phyloP scores from a whole-genome alignment of 2,329 filamentous ascomycete genomes.

The Colletotrichum sp. region DNA sequence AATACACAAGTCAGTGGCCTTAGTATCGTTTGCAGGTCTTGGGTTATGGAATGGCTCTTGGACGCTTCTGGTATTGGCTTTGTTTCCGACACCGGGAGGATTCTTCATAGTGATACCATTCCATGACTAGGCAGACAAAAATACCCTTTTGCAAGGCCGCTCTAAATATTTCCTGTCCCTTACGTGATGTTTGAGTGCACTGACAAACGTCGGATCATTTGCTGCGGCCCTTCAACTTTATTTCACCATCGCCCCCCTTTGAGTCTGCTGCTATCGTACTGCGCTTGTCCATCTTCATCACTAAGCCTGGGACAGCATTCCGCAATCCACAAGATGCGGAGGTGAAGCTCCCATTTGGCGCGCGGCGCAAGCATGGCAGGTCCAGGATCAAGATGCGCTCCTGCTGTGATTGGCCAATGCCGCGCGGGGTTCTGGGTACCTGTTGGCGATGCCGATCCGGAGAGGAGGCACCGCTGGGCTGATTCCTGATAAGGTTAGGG shows the following conservation, averaged over 20 bases:
- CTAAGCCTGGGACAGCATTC: neutral
- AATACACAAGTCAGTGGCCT: slow-evolving; percentile 5
- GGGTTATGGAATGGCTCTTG: slow-evolving; percentile 6
- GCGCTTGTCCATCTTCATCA: neutral
- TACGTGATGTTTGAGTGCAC: neutral
- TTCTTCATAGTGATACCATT: slow-evolving; percentile 13
- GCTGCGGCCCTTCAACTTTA: neutral
- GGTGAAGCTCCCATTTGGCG: neutral
- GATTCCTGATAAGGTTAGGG: slow-evolving; percentile 21
- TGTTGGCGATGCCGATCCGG: slow-evolving; percentile 17
- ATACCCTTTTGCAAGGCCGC: slow-evolving; percentile 11
- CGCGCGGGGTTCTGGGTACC: slow-evolving; percentile 3
- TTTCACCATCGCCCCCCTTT: neutral
- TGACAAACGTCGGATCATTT: neutral
- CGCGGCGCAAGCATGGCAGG: neutral
- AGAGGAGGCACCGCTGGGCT: slow-evolving; percentile 11
- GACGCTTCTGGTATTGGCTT: slow-evolving; percentile 8
- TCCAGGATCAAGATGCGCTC: slow-evolving; percentile 16
- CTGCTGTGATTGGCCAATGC: slow-evolving; percentile 20
- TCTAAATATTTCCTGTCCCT: neutral
- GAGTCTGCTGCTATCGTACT: neutral
- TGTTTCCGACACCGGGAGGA: neutral
- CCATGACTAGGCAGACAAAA: slow-evolving; percentile 9
- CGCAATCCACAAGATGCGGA: neutral
- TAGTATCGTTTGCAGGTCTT: neutral